These are phyloP conservation scores for Suillus bovinus DNA, from an alignment of 768 basidiomycete genomes.

Conservation along the genomic window DNA sequence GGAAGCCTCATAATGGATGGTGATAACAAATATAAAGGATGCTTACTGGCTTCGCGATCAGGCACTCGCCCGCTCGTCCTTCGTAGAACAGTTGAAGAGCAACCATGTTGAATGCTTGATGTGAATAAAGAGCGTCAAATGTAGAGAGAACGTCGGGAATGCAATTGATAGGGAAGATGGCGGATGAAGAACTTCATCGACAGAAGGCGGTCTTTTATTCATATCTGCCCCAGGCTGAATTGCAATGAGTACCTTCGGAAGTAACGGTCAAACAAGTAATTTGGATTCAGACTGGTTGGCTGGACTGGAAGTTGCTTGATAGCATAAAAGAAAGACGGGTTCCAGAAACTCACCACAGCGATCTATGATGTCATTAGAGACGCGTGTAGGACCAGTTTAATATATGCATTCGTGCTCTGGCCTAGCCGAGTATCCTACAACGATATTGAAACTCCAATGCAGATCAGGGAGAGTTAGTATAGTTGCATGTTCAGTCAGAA, in stretches of 20 bases:
- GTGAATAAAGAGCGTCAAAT: neutral
- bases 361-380: neutral
- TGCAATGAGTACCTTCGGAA: neutral
- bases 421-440: neutral
- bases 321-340: neutral
- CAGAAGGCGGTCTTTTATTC: neutral
- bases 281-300: neutral
- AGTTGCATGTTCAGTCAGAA: neutral
- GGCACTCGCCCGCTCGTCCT: neutral
- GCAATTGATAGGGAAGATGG: neutral
- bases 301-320: neutral
- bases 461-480: neutral
- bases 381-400: neutral
- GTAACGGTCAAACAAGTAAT: neutral
- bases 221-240: neutral
- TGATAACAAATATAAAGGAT: neutral
- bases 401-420: neutral
- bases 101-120: neutral
- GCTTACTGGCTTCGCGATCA: neutral
- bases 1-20: neutral
- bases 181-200: neutral
- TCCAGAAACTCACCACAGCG: neutral
- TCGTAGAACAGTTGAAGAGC: neutral
- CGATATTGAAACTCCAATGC: neutral
- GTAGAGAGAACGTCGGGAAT: neutral